These are phyloP conservation scores for Fusarium albidum DNA, from an alignment of 2,329 filamentous ascomycete species.

Conservation along the genomic window DNA sequence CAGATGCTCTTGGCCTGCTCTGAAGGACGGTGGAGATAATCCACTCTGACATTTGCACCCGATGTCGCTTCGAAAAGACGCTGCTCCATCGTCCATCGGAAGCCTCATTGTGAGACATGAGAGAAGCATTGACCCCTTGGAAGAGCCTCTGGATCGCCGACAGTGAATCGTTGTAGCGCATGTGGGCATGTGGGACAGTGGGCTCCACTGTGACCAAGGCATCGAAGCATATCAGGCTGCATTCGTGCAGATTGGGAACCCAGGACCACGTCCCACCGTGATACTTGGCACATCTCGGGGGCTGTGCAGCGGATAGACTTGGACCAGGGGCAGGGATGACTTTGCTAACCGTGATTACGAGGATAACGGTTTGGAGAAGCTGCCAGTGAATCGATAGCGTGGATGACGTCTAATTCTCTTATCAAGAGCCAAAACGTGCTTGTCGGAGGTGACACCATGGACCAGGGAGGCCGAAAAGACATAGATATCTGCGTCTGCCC, in stretches of 20 bases:
- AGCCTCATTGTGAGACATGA: conserved; percentile 23
- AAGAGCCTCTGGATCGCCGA: background rate
- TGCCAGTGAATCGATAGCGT: conserved; percentile 18
- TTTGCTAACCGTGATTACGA: conserved; percentile 31
- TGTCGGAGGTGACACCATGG: conserved; percentile 11
- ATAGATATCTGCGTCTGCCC: background rate
- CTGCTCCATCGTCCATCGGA: conserved; percentile 13
- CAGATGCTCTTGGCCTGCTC: conserved; percentile 21
- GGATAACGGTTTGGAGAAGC: conserved; percentile 27
- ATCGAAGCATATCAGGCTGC: conserved; percentile 37
- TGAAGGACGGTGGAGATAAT: conserved; percentile 34
- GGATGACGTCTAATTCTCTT: conserved; percentile 26
- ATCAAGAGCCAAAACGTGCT: conserved; percentile 16
- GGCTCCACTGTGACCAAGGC: conserved; percentile 33
- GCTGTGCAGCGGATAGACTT: conserved; percentile 42
- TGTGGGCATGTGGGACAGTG: conserved; percentile 36
- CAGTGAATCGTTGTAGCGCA: conserved; percentile 16
- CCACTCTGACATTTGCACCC: conserved; percentile 21
- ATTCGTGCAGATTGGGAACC: conserved; percentile 35
- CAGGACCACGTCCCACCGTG: conserved; percentile 31
- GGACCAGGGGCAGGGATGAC: conserved; percentile 32
- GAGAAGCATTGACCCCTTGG: conserved; percentile 10
- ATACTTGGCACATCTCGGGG: conserved; percentile 39
- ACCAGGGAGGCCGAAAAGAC: conserved; percentile 11
- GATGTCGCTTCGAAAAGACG: conserved; percentile 20